phyloP scores from a whole-genome alignment of 2,329 filamentous ascomycete species.

The Fusarium duplospermum region DNA sequence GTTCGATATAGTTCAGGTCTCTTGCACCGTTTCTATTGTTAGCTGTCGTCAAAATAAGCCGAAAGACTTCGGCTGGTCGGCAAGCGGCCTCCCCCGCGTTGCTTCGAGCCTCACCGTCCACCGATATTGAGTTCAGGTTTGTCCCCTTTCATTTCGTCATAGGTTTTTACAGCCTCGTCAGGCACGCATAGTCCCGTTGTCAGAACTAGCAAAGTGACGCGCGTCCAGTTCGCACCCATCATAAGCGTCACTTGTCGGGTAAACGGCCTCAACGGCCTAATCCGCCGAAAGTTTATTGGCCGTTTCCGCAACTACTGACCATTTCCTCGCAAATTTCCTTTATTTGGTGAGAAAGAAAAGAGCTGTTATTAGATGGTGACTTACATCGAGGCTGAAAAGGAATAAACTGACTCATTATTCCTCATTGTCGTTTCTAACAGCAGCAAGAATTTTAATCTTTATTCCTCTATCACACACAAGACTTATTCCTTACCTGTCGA shows the following conservation, averaged over 20 bases:
- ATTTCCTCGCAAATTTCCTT: background rate
- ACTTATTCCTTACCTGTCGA: background rate
- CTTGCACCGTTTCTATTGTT: background rate
- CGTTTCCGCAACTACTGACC: background rate
- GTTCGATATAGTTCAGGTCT: no score
- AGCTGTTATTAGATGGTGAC: background rate
- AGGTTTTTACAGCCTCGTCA: background rate
- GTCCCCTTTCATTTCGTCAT: background rate
- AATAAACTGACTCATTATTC: no score
- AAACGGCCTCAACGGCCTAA: background rate
- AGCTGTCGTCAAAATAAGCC: background rate
- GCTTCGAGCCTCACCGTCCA: background rate
- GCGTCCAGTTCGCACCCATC: background rate
- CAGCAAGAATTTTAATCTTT: background rate
- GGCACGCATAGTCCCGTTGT: background rate
- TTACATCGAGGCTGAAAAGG: background rate
- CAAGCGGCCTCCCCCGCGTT: background rate
- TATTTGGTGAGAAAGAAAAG: background rate
- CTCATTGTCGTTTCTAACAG: background rate
- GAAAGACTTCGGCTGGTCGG: background rate
- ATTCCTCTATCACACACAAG: background rate
- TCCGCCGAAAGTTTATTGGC: background rate
- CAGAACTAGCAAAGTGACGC: background rate
- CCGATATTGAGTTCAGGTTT: background rate
- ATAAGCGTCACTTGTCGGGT: background rate